Percentiles rank a stretch among this genome's conserved stretches.
Evolutionary conservation across 192 early-diverging fungal species (phyloP).

Genomic region (Phycomyces blakesleeanus): DNA sequence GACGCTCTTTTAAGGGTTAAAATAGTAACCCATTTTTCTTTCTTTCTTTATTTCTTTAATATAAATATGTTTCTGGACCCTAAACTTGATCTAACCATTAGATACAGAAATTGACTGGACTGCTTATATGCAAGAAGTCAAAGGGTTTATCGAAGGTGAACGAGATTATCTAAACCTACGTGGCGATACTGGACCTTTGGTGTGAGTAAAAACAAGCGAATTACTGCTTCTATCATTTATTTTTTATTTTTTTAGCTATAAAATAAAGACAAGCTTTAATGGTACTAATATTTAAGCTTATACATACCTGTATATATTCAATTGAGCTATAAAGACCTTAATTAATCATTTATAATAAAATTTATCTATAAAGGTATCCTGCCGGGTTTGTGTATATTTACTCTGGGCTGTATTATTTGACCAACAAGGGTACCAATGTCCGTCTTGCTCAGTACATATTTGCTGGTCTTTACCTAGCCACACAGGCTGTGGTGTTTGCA

Average conservation of each 20-base stretch:
- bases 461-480: slow-evolving; percentile 69
- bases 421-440: slow-evolving; percentile 64
- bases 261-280: too few relatives aligned
- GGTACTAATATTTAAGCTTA: too few relatives aligned
- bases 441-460: slow-evolving; percentile 80
- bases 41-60: too few relatives aligned
- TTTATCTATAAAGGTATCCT: slow-evolving; percentile 69
- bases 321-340: neutral
- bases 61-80: too few relatives aligned
- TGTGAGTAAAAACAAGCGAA: too few relatives aligned
- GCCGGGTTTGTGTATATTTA: slow-evolving; percentile 93
- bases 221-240: too few relatives aligned
- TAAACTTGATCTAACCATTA: slow-evolving; percentile 3
- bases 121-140: slow-evolving; percentile 94
- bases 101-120: slow-evolving; percentile 97
- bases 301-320: too few relatives aligned
- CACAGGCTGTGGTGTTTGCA: slow-evolving; percentile 57
- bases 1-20: too few relatives aligned
- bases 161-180: slow-evolving; percentile 73
- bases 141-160: slow-evolving; percentile 74
- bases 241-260: too few relatives aligned
- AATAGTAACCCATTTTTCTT: too few relatives aligned
- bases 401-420: slow-evolving; percentile 64
- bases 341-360: neutral
- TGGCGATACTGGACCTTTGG: slow-evolving; percentile 92